Evolutionary conservation across 495 filamentous ascomycete genomes (phyloP).

Genomic region (Neurospora intermedia): DNA sequence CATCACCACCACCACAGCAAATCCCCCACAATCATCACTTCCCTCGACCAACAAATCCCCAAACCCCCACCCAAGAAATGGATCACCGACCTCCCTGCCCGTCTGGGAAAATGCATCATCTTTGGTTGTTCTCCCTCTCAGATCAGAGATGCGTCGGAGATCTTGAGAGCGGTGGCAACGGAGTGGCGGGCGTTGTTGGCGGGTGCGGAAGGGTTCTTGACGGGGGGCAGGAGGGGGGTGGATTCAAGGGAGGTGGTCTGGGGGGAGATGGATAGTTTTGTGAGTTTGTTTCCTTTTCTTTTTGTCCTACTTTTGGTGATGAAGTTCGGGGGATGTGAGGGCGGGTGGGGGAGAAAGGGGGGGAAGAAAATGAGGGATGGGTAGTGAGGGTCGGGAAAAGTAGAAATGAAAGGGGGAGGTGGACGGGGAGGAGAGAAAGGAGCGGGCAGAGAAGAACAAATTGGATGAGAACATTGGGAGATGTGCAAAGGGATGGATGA

Average conservation of each 20-base stretch:
- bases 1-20: background rate
- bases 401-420: background rate
- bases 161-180: slow-evolving; percentile 50
- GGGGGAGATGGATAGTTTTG: slow-evolving; percentile 73
- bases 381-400: too few relatives aligned
- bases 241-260: slow-evolving; percentile 67
- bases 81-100: slow-evolving; percentile 61
- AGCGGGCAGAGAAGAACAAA: too few relatives aligned
- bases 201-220: slow-evolving; percentile 74
- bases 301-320: too few relatives aligned
- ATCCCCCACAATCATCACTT: background rate
- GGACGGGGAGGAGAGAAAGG: too few relatives aligned
- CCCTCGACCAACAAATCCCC: background rate
- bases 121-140: slow-evolving; percentile 62
- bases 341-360: too few relatives aligned
- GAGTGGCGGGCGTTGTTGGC: slow-evolving; percentile 75
- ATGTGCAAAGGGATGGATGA: too few relatives aligned
- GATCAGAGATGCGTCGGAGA: slow-evolving; percentile 44
- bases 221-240: slow-evolving; percentile 53
- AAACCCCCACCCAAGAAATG: slow-evolving; percentile 43
- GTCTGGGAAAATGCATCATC: slow-evolving; percentile 73
- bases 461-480: too few relatives aligned
- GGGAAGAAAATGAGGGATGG: too few relatives aligned
- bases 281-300: slow-evolving; percentile 15
- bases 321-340: too few relatives aligned